A percentile compares a stretch with the other conserved stretches of the same genome.
These are phyloP conservation scores for Cubamyces lactineus DNA, from an alignment of 768 basidiomycete genomes.

Conservation along the genomic window DNA sequence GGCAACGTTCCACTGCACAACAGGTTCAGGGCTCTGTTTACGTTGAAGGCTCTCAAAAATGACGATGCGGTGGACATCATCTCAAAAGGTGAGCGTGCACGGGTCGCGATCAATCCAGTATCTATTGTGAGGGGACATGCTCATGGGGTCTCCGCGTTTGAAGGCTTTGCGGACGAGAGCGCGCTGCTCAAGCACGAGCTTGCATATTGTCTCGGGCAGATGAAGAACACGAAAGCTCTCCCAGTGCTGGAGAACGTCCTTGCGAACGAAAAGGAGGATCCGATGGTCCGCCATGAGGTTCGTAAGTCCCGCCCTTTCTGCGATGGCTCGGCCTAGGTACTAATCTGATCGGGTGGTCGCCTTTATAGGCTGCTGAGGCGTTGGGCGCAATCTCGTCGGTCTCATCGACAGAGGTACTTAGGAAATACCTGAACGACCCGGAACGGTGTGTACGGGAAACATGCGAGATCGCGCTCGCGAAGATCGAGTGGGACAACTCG, in stretches of 20 bases:
- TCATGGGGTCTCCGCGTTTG: background rate
- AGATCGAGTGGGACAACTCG: slow-evolving; percentile 91
- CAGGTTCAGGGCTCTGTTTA: slow-evolving; percentile 90
- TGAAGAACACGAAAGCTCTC: slow-evolving; percentile 72
- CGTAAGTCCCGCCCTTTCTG: slow-evolving; percentile 24
- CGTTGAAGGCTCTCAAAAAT: slow-evolving; percentile 80
- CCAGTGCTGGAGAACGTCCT: slow-evolving; percentile 81
- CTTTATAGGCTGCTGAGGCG: slow-evolving; percentile 88
- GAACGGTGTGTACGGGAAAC: slow-evolving; percentile 87
- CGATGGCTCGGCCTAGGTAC: background rate
- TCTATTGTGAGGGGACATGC: background rate
- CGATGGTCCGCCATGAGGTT: slow-evolving; percentile 98
- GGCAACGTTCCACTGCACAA: slow-evolving; percentile 79
- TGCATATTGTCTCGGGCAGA: slow-evolving; percentile 96
- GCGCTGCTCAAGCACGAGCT: slow-evolving; percentile 95
- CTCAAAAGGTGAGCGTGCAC: slow-evolving; percentile 63
- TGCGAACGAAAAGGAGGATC: slow-evolving; percentile 69
- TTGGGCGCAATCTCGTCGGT: slow-evolving; percentile 89
- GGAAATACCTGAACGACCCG: slow-evolving; percentile 70
- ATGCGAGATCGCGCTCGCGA: slow-evolving; percentile 94
- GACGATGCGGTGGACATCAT: slow-evolving; percentile 86
- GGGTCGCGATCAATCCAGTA: background rate
- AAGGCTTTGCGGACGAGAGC: slow-evolving; percentile 85
- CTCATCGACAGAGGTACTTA: slow-evolving; percentile 67
- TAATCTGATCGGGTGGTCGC: background rate